Evolutionary conservation across 208 protist genomes (phyloP), one percentile per base, ranked within the genome.

Genomic region (Trypanosoma lewisi): DNA sequence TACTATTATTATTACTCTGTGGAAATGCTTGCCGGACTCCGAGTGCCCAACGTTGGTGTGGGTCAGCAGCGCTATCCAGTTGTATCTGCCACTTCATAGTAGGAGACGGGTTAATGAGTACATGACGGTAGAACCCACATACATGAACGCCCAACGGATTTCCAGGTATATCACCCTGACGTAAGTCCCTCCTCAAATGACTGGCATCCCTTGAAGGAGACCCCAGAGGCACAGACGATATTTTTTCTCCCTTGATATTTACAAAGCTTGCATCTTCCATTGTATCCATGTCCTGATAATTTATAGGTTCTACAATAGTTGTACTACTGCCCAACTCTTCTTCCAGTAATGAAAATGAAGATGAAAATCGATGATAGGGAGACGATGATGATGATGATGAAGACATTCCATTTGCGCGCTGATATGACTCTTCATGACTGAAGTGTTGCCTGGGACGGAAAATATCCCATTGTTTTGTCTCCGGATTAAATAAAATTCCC

Each of bases 401-500:
- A 37, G 72, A 21, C 19, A 19, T 36, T 14, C 9, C 37, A 44
- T 11, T 37, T 17, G 4, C 34, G 0, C 19, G 11, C 21, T 23
- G 8, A n/a, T 25, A 5, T 33, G 21, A 8, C 5, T 56, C 47
- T 16, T 36, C 63, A 39, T 21, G 23, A 44, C 3, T 41, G 36
- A 63, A 54, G 33, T 56, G 34, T 25, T 33, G 41, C 49, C 37
- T 56, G 4, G 79, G 71, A 51, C 77, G 75, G 61, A 95, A 95
- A 59, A 81, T 76, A 41, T 80, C 70, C 87, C 89, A 95, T 63
- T 90, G 84, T 27, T 69, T 69, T n/a, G 68, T 68, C 71, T 95
- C 86, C 3, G 89, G 77, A 51, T 95, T 80, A 41, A 91, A 91
- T 0, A 75, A 55, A 52, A 95, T 81, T 19, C 89, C 89, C 48